Conservation (phyloP, 495 filamentous ascomycete genomes). For the Neurospora intermedia region DNA sequence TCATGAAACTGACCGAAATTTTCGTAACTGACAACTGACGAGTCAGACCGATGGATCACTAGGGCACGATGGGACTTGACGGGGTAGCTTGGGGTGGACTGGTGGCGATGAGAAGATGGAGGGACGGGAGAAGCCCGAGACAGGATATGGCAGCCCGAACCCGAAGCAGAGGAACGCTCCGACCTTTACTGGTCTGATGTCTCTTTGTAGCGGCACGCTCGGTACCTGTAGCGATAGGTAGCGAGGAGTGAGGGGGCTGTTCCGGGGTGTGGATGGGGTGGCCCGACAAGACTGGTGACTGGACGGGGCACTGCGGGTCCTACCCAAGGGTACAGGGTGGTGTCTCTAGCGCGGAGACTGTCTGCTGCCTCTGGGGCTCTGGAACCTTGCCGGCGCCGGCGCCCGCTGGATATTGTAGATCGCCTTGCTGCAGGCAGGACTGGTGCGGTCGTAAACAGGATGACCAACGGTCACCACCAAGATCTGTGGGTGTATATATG, state of each 20-base stretch:
- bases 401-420: conserved; percentile 13
- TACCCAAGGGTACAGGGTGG: conserved; percentile 7
- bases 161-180: conserved; percentile 16
- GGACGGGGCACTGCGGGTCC: conserved; percentile 18
- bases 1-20: too few relatives aligned
- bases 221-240: not conserved
- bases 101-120: conserved; percentile 13
- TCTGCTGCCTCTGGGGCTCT: conserved; percentile 8
- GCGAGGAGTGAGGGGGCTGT: not conserved
- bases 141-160: conserved; percentile 13
- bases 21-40: too few relatives aligned
- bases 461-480: conserved; percentile 1
- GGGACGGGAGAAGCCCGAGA: conserved; percentile 13
- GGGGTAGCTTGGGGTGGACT: conserved; percentile 4
- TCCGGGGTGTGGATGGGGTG: not conserved
- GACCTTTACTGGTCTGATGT: conserved; percentile 11
- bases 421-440: conserved; percentile 21
- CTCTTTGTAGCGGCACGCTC: conserved; percentile 6
- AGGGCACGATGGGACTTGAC: conserved; percentile 5
- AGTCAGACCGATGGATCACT: too few relatives aligned
- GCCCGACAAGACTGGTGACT: not conserved
- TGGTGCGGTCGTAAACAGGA: conserved; percentile 5
- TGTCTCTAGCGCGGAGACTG: conserved; percentile 14
- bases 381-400: not conserved
- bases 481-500: not conserved